These are phyloP conservation scores for Xylariaceae sp. DNA, from an alignment of 2,329 filamentous ascomycete genomes.

Conservation along the genomic window DNA sequence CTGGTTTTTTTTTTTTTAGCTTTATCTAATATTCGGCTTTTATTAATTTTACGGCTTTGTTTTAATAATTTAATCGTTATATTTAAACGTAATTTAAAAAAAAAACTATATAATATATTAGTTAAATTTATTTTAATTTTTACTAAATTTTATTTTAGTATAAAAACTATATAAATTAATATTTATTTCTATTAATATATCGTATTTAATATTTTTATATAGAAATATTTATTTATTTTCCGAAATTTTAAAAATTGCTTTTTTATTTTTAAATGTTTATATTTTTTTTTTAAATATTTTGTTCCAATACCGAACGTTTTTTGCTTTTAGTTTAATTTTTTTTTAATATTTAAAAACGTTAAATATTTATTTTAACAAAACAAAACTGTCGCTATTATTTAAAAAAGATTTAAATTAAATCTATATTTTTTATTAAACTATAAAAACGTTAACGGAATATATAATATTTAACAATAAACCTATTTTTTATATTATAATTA, in stretches of 20 bases:
- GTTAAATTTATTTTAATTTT: slow-evolving; percentile 19
- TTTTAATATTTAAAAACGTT: slow-evolving; percentile 20
- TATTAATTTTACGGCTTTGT: slow-evolving; percentile 15
- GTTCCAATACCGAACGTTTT: slow-evolving; percentile 25
- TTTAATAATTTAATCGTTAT: slow-evolving; percentile 16
- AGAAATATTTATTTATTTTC: slow-evolving; percentile 32
- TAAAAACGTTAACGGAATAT: slow-evolving; percentile 17
- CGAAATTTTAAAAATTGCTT: slow-evolving; percentile 34
- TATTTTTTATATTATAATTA: slow-evolving; percentile 20
- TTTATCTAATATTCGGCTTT: slow-evolving; percentile 14
- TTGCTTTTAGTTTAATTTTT: slow-evolving; percentile 22
- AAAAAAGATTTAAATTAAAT: slow-evolving; percentile 20
- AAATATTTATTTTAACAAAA: slow-evolving; percentile 25
- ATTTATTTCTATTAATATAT: neutral
- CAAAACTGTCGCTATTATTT: slow-evolving; percentile 14
- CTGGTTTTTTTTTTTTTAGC: slow-evolving; percentile 23
- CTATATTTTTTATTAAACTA: slow-evolving; percentile 20
- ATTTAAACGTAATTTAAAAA: slow-evolving; percentile 15
- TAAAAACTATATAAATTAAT: slow-evolving; percentile 19
- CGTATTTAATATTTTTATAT: neutral
- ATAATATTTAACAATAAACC: slow-evolving; percentile 19
- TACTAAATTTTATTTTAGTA: slow-evolving; percentile 24
- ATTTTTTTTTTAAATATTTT: slow-evolving; percentile 32
- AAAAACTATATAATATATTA: slow-evolving; percentile 14
- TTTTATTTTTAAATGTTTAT: slow-evolving; percentile 34